These are phyloP conservation scores for Balansia obtecta DNA, from an alignment of 2,329 filamentous ascomycete species.

Conservation along the genomic window DNA sequence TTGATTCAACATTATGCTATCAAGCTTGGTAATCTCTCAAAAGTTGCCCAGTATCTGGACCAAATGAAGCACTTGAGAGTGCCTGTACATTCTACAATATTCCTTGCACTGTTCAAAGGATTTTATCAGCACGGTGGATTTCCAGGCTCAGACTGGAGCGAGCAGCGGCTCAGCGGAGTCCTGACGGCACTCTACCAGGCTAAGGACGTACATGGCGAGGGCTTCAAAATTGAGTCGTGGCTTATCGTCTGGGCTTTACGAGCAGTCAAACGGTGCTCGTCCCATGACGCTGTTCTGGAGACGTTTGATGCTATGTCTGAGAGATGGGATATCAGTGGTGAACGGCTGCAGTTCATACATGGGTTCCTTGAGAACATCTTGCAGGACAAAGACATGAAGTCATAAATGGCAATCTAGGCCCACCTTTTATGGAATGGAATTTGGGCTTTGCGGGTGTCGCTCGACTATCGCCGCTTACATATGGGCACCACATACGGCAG, in stretches of 20 bases:
- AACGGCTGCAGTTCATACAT: conserved; percentile 33
- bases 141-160: conserved; percentile 57
- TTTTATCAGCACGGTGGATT: conserved; percentile 62
- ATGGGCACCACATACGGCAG: not conserved
- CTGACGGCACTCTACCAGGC: conserved; percentile 52
- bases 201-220: conserved; percentile 32
- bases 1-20: conserved; percentile 64
- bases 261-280: conserved; percentile 51
- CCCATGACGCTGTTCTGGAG: conserved; percentile 35
- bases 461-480: not conserved
- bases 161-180: conserved; percentile 52
- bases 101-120: conserved; percentile 69
- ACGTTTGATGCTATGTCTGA: conserved; percentile 38
- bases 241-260: conserved; percentile 47
- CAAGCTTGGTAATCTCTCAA: conserved; percentile 56
- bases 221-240: conserved; percentile 45
- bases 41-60: conserved; percentile 57
- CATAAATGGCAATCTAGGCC: conserved; percentile 14
- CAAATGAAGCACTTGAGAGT: conserved; percentile 68
- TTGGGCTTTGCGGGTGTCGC: not conserved
- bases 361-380: conserved; percentile 31
- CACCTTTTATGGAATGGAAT: conserved; percentile 1
- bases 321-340: conserved; percentile 32
- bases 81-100: conserved; percentile 62
- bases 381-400: conserved; percentile 19